These are phyloP conservation scores for Coniochaeta sp. DNA, from an alignment of 2,329 filamentous ascomycete genomes.

Conservation along the genomic window DNA sequence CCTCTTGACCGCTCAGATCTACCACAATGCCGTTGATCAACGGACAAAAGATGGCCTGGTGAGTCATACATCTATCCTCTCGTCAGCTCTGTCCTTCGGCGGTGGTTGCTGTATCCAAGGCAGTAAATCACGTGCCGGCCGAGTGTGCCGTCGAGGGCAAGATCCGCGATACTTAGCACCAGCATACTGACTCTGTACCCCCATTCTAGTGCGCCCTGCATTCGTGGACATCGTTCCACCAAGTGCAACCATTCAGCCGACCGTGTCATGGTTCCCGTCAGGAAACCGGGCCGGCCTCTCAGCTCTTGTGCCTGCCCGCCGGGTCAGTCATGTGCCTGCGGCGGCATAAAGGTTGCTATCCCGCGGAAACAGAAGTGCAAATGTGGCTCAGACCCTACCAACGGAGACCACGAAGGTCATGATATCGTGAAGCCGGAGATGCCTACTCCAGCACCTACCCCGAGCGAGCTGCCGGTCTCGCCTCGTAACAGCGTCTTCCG, in stretches of 20 bases:
- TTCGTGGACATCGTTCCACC: slow-evolving; percentile 68
- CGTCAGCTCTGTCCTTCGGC: slow-evolving; percentile 4
- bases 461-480: slow-evolving; percentile 25
- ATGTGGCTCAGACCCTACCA: slow-evolving; percentile 26
- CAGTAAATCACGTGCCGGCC: too few species aligned
- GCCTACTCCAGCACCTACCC: slow-evolving; percentile 9
- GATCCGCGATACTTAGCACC: not conserved
- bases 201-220: slow-evolving; percentile 58
- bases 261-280: slow-evolving; percentile 62
- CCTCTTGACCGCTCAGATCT: not conserved
- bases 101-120: not conserved
- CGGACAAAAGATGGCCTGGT: slow-evolving; percentile 70
- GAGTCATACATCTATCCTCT: slow-evolving; percentile 24
- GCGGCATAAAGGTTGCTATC: slow-evolving; percentile 57
- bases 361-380: slow-evolving; percentile 50
- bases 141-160: too few species aligned
- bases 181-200: not conserved
- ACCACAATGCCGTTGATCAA: slow-evolving; percentile 59
- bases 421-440: slow-evolving; percentile 14
- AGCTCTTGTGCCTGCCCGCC: slow-evolving; percentile 62
- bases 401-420: slow-evolving; percentile 5
- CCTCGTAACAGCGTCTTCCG: slow-evolving; percentile 29
- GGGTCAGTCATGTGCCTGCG: slow-evolving; percentile 54
- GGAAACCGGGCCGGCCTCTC: slow-evolving; percentile 64
- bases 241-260: slow-evolving; percentile 65